Evolutionary conservation across 495 filamentous ascomycete genomes (phyloP).

Genomic region (Bathelium albidoporum): DNA sequence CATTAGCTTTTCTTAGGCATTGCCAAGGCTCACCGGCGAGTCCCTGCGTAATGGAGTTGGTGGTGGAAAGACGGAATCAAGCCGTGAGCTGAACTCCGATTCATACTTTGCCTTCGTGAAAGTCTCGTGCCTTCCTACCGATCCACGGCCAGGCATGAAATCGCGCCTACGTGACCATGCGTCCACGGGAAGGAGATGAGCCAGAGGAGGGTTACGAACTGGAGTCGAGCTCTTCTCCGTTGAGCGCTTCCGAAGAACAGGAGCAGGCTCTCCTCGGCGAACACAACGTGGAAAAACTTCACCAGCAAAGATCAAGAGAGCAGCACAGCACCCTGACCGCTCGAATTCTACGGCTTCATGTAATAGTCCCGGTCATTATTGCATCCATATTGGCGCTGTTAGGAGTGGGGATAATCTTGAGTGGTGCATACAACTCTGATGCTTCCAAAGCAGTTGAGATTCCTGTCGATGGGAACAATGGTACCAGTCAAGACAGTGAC

Average conservation of each 20-base stretch:
- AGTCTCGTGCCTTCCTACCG: no score
- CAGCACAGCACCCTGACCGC: neutral
- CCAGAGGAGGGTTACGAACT: neutral
- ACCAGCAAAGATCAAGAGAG: neutral
- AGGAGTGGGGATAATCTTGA: neutral
- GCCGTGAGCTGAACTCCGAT: no score
- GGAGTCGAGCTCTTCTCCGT: neutral
- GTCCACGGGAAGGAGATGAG: neutral
- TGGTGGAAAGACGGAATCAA: no score
- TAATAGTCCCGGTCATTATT: neutral
- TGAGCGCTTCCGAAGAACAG: conserved; percentile 5
- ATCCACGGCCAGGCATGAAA: no score
- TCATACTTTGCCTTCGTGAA: no score
- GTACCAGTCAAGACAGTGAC: neutral
- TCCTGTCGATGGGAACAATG: neutral
- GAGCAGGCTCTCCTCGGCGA: conserved; percentile 8
- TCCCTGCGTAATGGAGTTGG: neutral
- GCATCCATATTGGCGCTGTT: neutral
- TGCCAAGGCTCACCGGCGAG: neutral
- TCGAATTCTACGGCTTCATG: neutral
- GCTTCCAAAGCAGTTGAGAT: neutral
- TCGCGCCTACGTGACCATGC: no score
- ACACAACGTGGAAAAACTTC: conserved; percentile 6
- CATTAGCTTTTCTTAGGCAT: neutral
- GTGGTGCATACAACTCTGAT: neutral